These are phyloP conservation scores for Pleoardoris graminearum DNA, from an alignment of 2,329 filamentous ascomycete species.

Conservation along the genomic window DNA sequence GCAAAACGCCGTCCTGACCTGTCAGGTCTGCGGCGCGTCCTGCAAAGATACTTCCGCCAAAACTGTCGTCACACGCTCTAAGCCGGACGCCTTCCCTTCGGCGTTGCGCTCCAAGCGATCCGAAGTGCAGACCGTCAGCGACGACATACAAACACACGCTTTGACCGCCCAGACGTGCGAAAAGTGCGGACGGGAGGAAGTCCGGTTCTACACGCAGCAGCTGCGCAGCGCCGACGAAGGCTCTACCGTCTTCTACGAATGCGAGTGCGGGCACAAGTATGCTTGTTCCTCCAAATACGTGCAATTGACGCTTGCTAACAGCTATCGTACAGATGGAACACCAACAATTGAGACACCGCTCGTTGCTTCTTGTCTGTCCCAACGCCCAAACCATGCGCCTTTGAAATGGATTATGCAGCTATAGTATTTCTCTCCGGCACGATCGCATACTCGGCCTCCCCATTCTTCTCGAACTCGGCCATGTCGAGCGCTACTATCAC, in stretches of 20 bases:
- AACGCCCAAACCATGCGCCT: conserved; percentile 33
- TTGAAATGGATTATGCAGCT: conserved; percentile 23
- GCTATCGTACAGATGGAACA: conserved; percentile 52
- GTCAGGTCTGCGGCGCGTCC: conserved; percentile 82
- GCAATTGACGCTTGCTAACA: conserved; percentile 21
- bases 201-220: conserved; percentile 84
- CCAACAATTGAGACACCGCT: conserved; percentile 62
- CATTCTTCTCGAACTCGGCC: conserved; percentile 92
- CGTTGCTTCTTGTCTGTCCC: conserved; percentile 15
- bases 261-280: conserved; percentile 83
- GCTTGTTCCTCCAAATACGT: conserved; percentile 32
- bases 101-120: conserved; percentile 83
- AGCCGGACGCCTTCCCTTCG: conserved; percentile 87
- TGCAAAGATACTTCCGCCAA: conserved; percentile 69
- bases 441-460: conserved; percentile 87
- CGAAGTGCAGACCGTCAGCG: conserved; percentile 79
- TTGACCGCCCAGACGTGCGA: conserved; percentile 71
- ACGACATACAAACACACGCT: conserved; percentile 75
- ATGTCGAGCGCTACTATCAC: conserved; percentile 95
- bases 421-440: conserved; percentile 61
- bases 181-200: conserved; percentile 78
- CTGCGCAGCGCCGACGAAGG: conserved; percentile 93
- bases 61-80: conserved; percentile 79
- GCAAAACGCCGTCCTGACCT: conserved; percentile 74
- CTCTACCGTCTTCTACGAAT: conserved; percentile 86